Base-by-base conservation (phyloP, 352 stramenopile species). In the Globisporangium paddicum region DNA sequence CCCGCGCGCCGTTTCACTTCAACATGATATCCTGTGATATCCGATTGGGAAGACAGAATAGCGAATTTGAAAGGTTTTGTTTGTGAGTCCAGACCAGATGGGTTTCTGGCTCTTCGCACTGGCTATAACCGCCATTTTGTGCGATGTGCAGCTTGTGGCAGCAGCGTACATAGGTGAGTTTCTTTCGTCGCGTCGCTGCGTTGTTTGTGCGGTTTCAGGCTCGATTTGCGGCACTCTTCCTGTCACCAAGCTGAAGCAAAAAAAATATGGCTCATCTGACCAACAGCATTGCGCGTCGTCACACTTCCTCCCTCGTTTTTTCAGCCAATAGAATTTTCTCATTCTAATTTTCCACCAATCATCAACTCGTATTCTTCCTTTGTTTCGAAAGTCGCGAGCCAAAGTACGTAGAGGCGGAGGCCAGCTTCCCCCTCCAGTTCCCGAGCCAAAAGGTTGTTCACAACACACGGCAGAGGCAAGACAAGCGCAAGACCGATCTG, bases 101-200 rank as follows among this genome's bases (percentile, higher is more conserved):
- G 35, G 28, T 28, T 26, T 52, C 55, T 61, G 55, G 55, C 55
- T 61, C 44, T 45, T 45, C 23, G 42, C 44, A 48, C 55, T 53
- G 55, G 42, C 55, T 61, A 55, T 54, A 61, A 28, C 44, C 55
- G 32, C 19, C 26, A 8, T 18, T 13, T 18, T 14, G 21, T 25
- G 21, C 40, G 40, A 44, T 30, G 23, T 37, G 26, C 9, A 48
- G 28, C 34, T 18, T 25, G 55, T 62, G 60, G 55, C 60, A 67
- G 23, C 37, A 67, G 54, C 28, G 32, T 21, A 46, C 30, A 46
- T 32, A 13, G 6, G 19, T 26, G 26, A 21, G 5, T 30, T 13
- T 53, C 26, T 53, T 30, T 26, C 26, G 1, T 26, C 23, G 21
- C 38, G 46, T 38, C 46, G 46, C n/a, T 51, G 5, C 25, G 16